phyloP scores from a whole-genome alignment of 176 grass and related monocot genomes.

The Echinochloa phyllopogon region DNA sequence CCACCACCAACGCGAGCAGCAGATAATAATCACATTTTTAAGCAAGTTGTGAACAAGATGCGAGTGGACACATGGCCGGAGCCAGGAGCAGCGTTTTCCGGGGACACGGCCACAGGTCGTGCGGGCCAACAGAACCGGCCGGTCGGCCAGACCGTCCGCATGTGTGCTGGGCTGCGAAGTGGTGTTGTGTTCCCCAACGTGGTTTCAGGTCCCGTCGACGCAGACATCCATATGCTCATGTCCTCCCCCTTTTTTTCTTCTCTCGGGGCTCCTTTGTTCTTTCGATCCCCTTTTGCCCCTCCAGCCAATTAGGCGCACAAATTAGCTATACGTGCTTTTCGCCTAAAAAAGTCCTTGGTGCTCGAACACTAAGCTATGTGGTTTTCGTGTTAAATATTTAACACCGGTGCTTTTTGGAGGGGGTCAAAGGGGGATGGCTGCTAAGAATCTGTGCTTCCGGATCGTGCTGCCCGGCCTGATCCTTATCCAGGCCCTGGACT shows the following conservation, averaged over 20 bases:
- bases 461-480: background rate
- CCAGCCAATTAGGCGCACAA: background rate
- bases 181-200: background rate
- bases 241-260: background rate
- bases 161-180: conserved; percentile 9
- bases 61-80: conserved; percentile 33
- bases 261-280: background rate
- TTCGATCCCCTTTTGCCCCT: background rate
- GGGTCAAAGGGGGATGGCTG: conserved; percentile 1
- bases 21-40: background rate
- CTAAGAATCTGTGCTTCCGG: background rate
- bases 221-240: background rate
- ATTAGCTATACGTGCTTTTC: background rate
- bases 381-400: background rate
- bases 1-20: background rate
- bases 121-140: conserved; percentile 23
- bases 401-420: background rate
- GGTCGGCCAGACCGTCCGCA: background rate
- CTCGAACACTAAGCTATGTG: background rate
- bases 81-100: conserved; percentile 24
- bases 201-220: background rate
- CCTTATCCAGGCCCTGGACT: conserved; percentile 48
- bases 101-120: conserved; percentile 39
- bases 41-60: background rate
- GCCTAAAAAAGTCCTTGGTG: background rate